Evolutionary conservation across 179 eudicot species (phyloP).

Genomic region (Nepenthes alata): DNA sequence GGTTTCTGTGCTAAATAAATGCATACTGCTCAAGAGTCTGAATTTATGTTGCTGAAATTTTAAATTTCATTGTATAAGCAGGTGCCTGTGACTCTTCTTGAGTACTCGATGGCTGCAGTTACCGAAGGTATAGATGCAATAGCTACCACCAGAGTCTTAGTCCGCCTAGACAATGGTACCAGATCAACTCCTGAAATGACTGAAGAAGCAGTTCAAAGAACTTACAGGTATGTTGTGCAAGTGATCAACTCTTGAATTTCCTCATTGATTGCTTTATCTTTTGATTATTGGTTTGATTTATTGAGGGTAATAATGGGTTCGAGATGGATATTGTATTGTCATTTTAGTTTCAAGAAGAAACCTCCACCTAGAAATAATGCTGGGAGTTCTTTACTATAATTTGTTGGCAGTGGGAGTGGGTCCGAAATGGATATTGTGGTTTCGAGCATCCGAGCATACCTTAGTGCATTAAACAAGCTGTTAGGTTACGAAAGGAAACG

Average conservation of each 20-base stretch:
- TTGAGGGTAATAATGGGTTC: too few species aligned
- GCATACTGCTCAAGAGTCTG: too few species aligned
- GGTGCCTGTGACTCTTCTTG: constrained; percentile 74
- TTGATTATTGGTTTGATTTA: too few species aligned
- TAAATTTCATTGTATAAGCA: constrained; percentile 15
- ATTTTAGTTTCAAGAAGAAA: too few species aligned
- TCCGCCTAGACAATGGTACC: constrained; percentile 43
- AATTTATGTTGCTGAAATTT: too few species aligned
- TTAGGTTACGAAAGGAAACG: constrained; percentile 40
- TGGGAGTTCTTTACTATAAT: background rate
- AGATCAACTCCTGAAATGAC: constrained; percentile 49
- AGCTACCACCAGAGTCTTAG: constrained; percentile 68
- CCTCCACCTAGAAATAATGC: too few species aligned
- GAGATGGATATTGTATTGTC: too few species aligned
- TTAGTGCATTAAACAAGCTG: constrained; percentile 88
- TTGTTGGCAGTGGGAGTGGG: constrained; percentile 66
- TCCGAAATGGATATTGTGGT: constrained; percentile 86
- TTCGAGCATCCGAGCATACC: constrained; percentile 81
- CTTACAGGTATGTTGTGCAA: constrained; percentile 48
- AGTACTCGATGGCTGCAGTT: constrained; percentile 69
- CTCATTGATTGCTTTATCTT: background rate
- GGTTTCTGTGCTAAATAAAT: too few species aligned
- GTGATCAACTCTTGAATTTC: background rate
- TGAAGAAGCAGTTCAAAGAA: constrained; percentile 43
- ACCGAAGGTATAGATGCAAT: constrained; percentile 93